These are phyloP conservation scores for Bipolaris victoriae DNA, from an alignment of 2,329 filamentous ascomycete species.

Conservation along the genomic window DNA sequence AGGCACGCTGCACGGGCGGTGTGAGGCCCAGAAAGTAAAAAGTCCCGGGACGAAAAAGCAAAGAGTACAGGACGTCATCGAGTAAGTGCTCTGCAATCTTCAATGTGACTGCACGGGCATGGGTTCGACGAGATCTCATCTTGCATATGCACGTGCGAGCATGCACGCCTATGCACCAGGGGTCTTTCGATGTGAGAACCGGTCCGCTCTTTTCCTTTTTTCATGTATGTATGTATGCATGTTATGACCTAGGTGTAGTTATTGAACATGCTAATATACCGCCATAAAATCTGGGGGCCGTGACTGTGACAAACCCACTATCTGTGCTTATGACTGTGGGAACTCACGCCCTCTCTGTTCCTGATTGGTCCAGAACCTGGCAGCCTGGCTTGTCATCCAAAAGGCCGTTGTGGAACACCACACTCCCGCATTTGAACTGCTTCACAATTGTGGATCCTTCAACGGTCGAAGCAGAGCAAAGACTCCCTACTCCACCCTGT, in stretches of 20 bases:
- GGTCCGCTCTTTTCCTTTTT: not conserved
- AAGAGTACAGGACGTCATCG: conserved; percentile 7
- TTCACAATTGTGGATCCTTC: conserved; percentile 5
- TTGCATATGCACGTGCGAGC: not conserved
- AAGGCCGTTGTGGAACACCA: conserved; percentile 2
- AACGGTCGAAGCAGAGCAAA: not conserved
- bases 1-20: not conserved
- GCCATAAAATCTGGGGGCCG: conserved; percentile 1
- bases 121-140: conserved; percentile 1
- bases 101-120: conserved; percentile 4
- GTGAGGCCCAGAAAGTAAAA: conserved; percentile 1
- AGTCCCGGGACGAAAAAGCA: conserved; percentile 11
- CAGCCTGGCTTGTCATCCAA: not conserved
- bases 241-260: not conserved
- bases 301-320: not conserved
- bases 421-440: not conserved
- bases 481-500: conserved; percentile 7
- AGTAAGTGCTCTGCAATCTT: conserved; percentile 12
- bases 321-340: not conserved
- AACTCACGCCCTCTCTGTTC: not conserved
- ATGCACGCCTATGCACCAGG: not conserved
- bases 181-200: not conserved
- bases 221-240: not conserved
- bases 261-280: not conserved
- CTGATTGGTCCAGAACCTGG: not conserved